These are phyloP conservation scores for Tillandsia leiboldiana DNA, from an alignment of 176 grass and related monocot species.

Conservation along the genomic window DNA sequence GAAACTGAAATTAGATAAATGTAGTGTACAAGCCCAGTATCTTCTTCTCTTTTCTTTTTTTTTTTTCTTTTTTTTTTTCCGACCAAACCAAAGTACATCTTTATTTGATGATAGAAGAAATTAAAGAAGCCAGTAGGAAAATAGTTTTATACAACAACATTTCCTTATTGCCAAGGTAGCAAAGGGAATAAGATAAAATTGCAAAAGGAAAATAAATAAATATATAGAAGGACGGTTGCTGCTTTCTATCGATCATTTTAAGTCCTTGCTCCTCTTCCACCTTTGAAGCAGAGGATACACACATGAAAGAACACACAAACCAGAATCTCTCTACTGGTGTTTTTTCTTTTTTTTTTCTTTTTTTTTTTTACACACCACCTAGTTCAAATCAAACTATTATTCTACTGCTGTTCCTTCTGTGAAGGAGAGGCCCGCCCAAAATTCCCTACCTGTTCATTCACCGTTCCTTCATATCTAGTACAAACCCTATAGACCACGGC, in stretches of 20 bases:
- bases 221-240: not conserved
- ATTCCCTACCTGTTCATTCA: constrained; percentile 17
- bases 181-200: not conserved
- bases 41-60: too few species aligned
- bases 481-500: constrained; percentile 4
- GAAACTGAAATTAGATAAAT: too few species aligned
- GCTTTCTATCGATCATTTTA: not conserved
- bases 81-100: not conserved
- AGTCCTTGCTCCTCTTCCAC: not conserved
- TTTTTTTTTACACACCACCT: not conserved
- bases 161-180: not conserved
- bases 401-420: constrained; percentile 6
- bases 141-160: not conserved
- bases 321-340: not conserved
- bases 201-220: not conserved
- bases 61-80: too few species aligned
- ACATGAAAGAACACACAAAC: not conserved
- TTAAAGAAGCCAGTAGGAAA: not conserved
- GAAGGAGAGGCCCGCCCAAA: constrained; percentile 2
- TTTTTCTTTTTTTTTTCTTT: too few species aligned
- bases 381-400: not conserved
- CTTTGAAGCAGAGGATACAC: not conserved
- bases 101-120: not conserved
- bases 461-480: constrained; percentile 18
- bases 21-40: too few species aligned